Evolutionary conservation across 148 eudicot species (phyloP).

Genomic region (Vaccinium darrowii): DNA sequence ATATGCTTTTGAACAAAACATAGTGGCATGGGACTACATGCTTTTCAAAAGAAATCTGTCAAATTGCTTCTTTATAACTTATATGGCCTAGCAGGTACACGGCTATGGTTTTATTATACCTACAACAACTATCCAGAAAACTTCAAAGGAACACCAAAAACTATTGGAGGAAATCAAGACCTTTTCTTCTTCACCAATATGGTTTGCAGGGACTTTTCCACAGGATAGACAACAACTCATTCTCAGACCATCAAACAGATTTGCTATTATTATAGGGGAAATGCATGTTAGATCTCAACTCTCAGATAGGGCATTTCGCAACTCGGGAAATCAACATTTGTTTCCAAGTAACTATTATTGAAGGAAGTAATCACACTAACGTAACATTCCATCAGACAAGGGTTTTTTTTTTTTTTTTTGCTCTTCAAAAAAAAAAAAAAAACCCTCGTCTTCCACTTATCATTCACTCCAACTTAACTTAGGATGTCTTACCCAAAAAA

Average conservation of each 20-base stretch:
- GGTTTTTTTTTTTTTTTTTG: no score
- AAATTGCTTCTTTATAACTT: background rate
- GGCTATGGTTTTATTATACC: background rate
- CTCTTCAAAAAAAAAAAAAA: no score
- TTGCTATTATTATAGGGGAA: background rate
- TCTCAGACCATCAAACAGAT: background rate
- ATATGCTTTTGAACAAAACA: background rate
- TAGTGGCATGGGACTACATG: background rate
- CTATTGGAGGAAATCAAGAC: background rate
- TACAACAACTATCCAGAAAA: background rate
- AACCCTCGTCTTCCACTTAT: background rate
- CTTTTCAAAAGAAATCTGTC: background rate
- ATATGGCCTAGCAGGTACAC: background rate
- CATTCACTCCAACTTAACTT: slow-evolving; percentile 6
- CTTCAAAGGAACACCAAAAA: background rate
- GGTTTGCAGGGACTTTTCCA: background rate
- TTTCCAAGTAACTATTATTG: background rate
- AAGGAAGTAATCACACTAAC: background rate
- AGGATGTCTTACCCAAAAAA: background rate
- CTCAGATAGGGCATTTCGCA: background rate
- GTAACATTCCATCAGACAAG: no score
- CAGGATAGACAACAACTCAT: background rate
- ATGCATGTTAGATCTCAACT: background rate
- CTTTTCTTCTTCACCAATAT: background rate
- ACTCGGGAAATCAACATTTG: background rate